Base-by-base conservation (phyloP, 129 eudicot species). In the Flaveria ramosissima region DNA sequence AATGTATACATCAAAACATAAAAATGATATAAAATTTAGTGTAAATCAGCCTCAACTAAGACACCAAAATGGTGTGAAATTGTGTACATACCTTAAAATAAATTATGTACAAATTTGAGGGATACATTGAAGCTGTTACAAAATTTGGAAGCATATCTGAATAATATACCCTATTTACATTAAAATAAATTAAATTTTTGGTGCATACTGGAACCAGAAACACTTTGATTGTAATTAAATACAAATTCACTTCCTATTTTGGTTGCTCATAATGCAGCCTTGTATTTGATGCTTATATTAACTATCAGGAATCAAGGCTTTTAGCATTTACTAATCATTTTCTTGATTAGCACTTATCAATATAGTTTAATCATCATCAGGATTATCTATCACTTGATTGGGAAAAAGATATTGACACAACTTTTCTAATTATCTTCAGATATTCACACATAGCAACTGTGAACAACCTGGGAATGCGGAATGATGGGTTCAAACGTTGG, bases 381-480 rank as follows among this genome's bases (percentile, higher is more conserved):
- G 19, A 46, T 8, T 42, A 48, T 21, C 51, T n/a, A 39, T 67
- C 24, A 13, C 70, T 52, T 36, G 11, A 36, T 68, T 68, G 23
- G n/a, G 23, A 24, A 21, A 43, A 24, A 30, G 30, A 57, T 9
- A 65, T 21, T 80, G 79, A 80, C 62, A 41, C 60, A 0, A 2
- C 30, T 27, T 20, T 43, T 63, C 70, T 56, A 17, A 47, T 85
- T 65, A 46, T 39, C 9, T 70, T 6, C 88, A 81, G 92, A 71
- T 60, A 43, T 63, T 76, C 55, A 65, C 36, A 32, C 47, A 71
- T 39, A 70, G 36, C 66, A 88, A 68, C 78, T 6, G 68, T 60
- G 41, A 77, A 73, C 68, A 60, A 71, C 83, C 84, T 68, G 83
- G 96, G 93, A 88, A 88, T 90, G 96, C 86, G 73, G 91, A 86